Percentiles rank a stretch among this genome's conserved stretches.
phyloP scores from a whole-genome alignment of 768 basidiomycete species.

The Ephemerocybe angulata region DNA sequence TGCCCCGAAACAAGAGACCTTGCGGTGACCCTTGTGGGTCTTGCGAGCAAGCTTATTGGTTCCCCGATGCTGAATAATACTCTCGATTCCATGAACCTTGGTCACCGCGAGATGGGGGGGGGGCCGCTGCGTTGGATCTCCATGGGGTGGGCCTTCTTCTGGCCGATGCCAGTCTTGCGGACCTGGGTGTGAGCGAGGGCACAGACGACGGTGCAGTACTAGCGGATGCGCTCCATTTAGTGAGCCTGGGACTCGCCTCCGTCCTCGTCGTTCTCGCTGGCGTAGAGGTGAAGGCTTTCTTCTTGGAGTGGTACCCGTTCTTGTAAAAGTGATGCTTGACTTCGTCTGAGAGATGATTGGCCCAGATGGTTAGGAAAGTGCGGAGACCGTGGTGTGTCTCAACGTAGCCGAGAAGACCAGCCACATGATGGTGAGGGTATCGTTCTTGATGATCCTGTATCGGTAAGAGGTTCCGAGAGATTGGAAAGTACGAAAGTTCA shows the following conservation, averaged over 20 bases:
- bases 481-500: too few relatives aligned
- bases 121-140: conserved; percentile 99
- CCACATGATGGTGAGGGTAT: conserved; percentile 96
- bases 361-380: conserved; percentile 98
- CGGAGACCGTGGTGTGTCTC: conserved; percentile 99
- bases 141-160: conserved; percentile 99
- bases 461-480: too few relatives aligned
- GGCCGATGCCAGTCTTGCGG: conserved; percentile 93
- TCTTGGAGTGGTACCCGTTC: conserved; percentile 99
- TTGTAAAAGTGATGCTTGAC: conserved; percentile 99
- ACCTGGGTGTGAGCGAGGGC: conserved; percentile 99
- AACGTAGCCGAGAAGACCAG: conserved; percentile 98
- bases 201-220: conserved; percentile 99
- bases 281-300: conserved; percentile 99
- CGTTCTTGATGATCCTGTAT: too few relatives aligned
- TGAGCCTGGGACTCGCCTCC: conserved; percentile 87
- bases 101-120: conserved; percentile 89
- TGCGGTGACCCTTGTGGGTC: conserved; percentile 99
- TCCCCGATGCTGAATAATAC: conserved; percentile 99
- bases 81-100: conserved; percentile 99
- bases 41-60: conserved; percentile 98
- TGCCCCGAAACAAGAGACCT: conserved; percentile 98
- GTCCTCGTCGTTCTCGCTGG: conserved; percentile 98
- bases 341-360: conserved; percentile 95
- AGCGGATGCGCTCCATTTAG: conserved; percentile 98